These are phyloP conservation scores for Chrysoporthe deuterocubensis DNA, from an alignment of 2,329 filamentous ascomycete species.

Conservation along the genomic window DNA sequence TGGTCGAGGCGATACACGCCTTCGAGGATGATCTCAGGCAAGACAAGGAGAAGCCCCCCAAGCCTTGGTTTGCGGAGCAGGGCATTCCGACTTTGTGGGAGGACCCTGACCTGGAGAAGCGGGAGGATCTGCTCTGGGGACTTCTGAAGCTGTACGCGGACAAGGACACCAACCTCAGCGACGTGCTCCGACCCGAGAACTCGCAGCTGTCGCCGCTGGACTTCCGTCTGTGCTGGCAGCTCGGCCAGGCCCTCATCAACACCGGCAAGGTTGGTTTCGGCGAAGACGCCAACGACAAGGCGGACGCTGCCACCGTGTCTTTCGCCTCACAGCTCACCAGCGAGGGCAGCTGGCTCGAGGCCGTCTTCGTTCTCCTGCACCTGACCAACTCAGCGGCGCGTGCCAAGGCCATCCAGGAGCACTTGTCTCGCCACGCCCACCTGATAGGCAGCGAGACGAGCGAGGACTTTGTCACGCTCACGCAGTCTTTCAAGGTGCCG, in stretches of 20 bases:
- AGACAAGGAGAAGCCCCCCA: slow-evolving; percentile 72
- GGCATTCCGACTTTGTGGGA: slow-evolving; percentile 63
- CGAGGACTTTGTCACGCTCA: slow-evolving; percentile 61
- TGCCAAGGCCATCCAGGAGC: slow-evolving; percentile 69
- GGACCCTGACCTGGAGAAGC: slow-evolving; percentile 58
- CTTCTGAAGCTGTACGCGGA: slow-evolving; percentile 80
- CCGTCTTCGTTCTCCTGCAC: slow-evolving; percentile 78
- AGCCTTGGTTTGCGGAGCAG: slow-evolving; percentile 71
- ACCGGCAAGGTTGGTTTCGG: slow-evolving; percentile 58
- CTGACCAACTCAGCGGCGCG: slow-evolving; percentile 68
- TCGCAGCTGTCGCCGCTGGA: slow-evolving; percentile 76
- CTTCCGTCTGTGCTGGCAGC: slow-evolving; percentile 81
- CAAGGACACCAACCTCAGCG: slow-evolving; percentile 62
- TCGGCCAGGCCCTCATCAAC: slow-evolving; percentile 68
- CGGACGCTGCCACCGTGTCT: slow-evolving; percentile 67
- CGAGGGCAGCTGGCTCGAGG: slow-evolving; percentile 69
- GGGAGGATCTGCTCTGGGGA: slow-evolving; percentile 85
- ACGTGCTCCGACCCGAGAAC: slow-evolving; percentile 75
- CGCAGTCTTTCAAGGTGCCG: slow-evolving; percentile 71
- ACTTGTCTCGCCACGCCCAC: slow-evolving; percentile 73
- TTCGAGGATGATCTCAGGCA: slow-evolving; percentile 76
- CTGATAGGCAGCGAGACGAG: slow-evolving; percentile 64
- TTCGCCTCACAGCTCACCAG: slow-evolving; percentile 69
- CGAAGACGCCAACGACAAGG: slow-evolving; percentile 59
- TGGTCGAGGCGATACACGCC: slow-evolving; percentile 72